Evolutionary conservation across 2,329 filamentous ascomycete genomes (phyloP).

Genomic region (Fusarium zealandicum): DNA sequence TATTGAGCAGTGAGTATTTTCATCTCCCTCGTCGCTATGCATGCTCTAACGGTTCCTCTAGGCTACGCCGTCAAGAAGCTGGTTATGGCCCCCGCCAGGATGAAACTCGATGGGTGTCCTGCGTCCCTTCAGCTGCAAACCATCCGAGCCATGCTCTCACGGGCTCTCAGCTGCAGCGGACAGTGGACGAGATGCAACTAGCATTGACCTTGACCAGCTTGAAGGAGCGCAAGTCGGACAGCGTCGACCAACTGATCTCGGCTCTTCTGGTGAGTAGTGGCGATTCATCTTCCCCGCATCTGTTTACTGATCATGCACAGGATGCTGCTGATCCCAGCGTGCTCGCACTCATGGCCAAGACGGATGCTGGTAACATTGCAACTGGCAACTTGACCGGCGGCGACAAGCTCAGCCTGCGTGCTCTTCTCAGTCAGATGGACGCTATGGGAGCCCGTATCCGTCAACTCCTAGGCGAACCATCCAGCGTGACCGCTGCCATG

Average conservation of each 20-base stretch:
- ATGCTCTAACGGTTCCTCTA: constrained; percentile 34
- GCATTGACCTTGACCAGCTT: constrained; percentile 70
- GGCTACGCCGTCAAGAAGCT: constrained; percentile 49
- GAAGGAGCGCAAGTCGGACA: constrained; percentile 57
- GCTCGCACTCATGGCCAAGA: constrained; percentile 59
- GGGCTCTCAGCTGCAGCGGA: constrained; percentile 51
- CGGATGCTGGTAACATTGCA: constrained; percentile 53
- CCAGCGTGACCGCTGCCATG: constrained; percentile 25
- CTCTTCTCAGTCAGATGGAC: constrained; percentile 57
- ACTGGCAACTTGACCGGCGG: constrained; percentile 49
- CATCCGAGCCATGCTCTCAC: constrained; percentile 29
- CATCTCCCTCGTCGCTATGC: neutral
- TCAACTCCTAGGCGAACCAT: constrained; percentile 47
- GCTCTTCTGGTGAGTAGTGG: constrained; percentile 66
- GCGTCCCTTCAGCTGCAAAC: constrained; percentile 36
- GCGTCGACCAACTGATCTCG: constrained; percentile 62
- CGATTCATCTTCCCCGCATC: neutral
- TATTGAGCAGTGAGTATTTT: constrained; percentile 64
- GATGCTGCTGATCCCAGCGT: constrained; percentile 54
- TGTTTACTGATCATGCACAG: constrained; percentile 43
- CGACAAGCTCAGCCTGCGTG: constrained; percentile 56
- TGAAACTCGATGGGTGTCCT: constrained; percentile 44
- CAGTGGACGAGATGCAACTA: constrained; percentile 70
- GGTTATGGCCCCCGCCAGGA: constrained; percentile 46
- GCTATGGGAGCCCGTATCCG: constrained; percentile 53